Base-by-base conservation (phyloP, 345 rosid genomes). In the Firmiana major region DNA sequence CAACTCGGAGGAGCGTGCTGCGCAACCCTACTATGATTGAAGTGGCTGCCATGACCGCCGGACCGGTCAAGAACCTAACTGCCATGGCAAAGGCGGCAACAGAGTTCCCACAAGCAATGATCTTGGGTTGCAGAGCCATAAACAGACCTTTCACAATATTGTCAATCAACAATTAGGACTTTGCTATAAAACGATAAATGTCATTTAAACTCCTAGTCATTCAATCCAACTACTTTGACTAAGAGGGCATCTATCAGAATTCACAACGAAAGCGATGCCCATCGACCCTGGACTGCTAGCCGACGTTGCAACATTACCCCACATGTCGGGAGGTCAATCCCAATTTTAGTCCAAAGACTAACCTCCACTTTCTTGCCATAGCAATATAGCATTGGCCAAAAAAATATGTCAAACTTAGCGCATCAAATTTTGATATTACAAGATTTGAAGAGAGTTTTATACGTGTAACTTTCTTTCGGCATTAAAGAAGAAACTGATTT, bases 41-140 rank as follows among this genome's bases (percentile, higher is more conserved):
- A 80, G 99, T 97, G 0, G 89, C 86, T 4, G 98, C 98, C 97
- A 96, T 96, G 59, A 86, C 94, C 1, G 97, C 99, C 1, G 99
- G 99, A 3, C 99, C 99, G 1, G 93, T 86, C 73, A 96, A 81
- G 88, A 96, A 96, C 83, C 99, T 90, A 45, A 93, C 92, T 0
- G 93, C 97, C 99, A 96, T 96, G 13, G 99, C 84, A 34, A 93
- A 93, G 0, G 91, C 64, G 21, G 99, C 99, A 0, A 90, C 85
- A 0, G 94, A 85, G 84, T 95, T 95, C 64, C 99, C 99, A 73
- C 99, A 95, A 34, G 98, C 99, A 55, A 96, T 96, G 42, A 96
- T 90, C 88, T 89, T 93, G n/a, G 99, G 99, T 81, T 96, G 99
- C 75, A 96, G 86, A 43, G 99, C 99, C 99, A 96, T 96, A 82